Evolutionary conservation across 2,329 filamentous ascomycete genomes (phyloP), one percentile per base, ranked within the genome.

Genomic region (Colletotrichum spinosum): DNA sequence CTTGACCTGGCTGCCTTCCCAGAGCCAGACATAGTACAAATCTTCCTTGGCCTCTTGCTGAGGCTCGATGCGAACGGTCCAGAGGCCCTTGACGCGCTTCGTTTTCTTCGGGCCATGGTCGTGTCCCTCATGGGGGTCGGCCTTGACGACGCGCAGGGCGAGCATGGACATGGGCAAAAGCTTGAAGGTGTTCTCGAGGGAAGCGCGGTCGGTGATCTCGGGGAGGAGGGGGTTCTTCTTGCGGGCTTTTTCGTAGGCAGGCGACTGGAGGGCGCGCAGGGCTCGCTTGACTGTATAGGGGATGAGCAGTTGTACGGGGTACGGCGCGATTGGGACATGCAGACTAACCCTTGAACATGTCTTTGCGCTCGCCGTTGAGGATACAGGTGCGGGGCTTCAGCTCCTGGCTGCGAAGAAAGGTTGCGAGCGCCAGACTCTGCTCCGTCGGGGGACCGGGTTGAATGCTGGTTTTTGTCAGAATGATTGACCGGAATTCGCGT

Each of bases 11-110:
- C 92, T 90, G 15, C 95, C 95, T 75, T 99, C 96, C 78, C 94
- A 98, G 59, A 99, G 84, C 94, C 95, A 99, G 67, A 95, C 91
- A 76, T 98, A 99, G 83, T 99, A 95, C 85, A 96, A 89, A 44
- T 95, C 92, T 62, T 96, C 92, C 53, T 81, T 82, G 62, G 90
- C 91, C 73, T 98, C 95, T 79, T 99, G 96, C 79, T 99, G 95
- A 73, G 95, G 94, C 80, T 97, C 94, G 71, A 99, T 95, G 75
- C 90, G 91, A 68, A 99, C 96, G 4, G 90, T 97, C 96, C 96
- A 99, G 37, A 96, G 88, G 34, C 96, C 96, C 85, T 99, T 99
- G 75, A 96, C 86, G 57, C 94, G 90, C 85, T 97, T 98, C 69
- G 89, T 86, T 73, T 90, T 90, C 81, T 94, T 93, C 70, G 85